Evolutionary conservation across 139 green algal genomes (phyloP), one percentile per base, ranked within the genome.

Genomic region (Coccomyxa sp.): DNA sequence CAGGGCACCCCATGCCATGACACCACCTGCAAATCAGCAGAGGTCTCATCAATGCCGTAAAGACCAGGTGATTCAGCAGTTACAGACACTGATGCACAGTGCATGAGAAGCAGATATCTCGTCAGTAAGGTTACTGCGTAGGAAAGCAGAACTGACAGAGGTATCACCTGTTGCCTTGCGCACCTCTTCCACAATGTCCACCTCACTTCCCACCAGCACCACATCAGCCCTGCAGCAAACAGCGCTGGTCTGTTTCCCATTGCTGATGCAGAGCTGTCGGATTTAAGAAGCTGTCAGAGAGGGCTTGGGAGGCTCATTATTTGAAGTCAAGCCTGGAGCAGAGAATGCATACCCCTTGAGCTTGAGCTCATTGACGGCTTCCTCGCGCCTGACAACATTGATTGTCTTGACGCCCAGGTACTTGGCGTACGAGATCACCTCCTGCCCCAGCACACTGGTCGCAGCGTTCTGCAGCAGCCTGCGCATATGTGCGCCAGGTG

Each of bases 351-450:
- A 86, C 83, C 86, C 86, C 39, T 89, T 50, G 1, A 37, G 55
- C 64, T 83, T 80, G 8, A 90, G 78, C 71, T 90, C 84, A 2
- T 84, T 37, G 7, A 74, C 82, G 9, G 73, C 73, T 40, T 83
- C 82, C 22, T 76, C 24, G 34, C 86, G 78, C 2, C 86, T 74
- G 55, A 90, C 86, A 55, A 89, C 69, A 72, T 86, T 89, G 74
- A 90, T 89, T 9, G 81, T 89, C 24, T 84, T 79, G 27, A 89
- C 68, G 37, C 84, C 86, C 18, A 76, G 58, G 73, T 82, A 55
- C 75, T 82, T 85, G 68, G 77, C 78, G 5, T 82, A 33, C 39
- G 79, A 72, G 2, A 82, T 78, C 27, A 82, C 38, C 39, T 82
- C 54, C 14, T 54, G 55, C 22, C 78, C 78, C 35, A 82, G 35